Conservation (phyloP, 371 early-diverging fungal species). For the Blakeslea trispora region DNA sequence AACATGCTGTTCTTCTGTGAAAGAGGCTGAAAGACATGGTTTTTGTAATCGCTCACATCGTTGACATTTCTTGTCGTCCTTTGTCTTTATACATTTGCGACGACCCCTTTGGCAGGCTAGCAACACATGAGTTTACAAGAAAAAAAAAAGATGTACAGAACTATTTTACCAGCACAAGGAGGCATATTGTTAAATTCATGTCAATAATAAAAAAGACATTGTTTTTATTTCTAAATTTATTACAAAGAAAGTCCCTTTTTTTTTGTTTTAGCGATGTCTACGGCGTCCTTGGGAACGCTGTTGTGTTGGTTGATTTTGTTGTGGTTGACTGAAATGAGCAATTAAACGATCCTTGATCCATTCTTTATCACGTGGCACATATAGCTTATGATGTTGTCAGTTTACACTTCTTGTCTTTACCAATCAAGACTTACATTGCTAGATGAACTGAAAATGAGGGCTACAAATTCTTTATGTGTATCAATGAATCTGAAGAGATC, state of each 20-base stretch:
- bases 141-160: not conserved
- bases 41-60: constrained; percentile 15
- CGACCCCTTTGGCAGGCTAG: constrained; percentile 21
- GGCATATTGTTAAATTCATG: constrained; percentile 1
- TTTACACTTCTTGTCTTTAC: not conserved
- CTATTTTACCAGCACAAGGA: constrained; percentile 13
- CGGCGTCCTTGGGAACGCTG: not conserved
- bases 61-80: not conserved
- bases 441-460: constrained; percentile 39
- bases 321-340: constrained; percentile 42
- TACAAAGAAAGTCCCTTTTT: too few species aligned
- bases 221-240: too few species aligned
- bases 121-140: too few species aligned
- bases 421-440: constrained; percentile 15
- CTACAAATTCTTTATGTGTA: constrained; percentile 50
- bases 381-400: constrained; percentile 22
- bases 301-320: constrained; percentile 14
- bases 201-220: too few species aligned
- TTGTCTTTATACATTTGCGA: constrained; percentile 16
- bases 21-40: constrained; percentile 3
- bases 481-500: constrained; percentile 51
- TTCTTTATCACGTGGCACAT: constrained; percentile 45
- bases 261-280: constrained; percentile 5
- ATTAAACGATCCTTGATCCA: constrained; percentile 52
- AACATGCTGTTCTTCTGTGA: constrained; percentile 1